phyloP scores from a whole-genome alignment of 345 rosid genomes.

The Mangifera indica region DNA sequence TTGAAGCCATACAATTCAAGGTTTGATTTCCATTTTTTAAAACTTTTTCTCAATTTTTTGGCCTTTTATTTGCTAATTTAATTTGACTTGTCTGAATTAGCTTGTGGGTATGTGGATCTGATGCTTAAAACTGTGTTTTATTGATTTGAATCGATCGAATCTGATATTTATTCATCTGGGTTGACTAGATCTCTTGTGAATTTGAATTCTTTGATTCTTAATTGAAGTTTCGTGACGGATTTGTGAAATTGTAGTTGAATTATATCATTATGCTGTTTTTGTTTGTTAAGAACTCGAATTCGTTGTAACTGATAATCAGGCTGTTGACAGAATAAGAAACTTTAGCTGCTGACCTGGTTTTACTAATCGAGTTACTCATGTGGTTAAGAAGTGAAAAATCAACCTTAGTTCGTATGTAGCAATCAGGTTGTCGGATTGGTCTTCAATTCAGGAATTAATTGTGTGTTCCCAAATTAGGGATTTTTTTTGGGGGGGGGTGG shows the following conservation, averaged over 20 bases:
- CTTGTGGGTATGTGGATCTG: constrained; percentile 32
- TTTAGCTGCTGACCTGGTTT: neutral
- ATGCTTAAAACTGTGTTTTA: neutral
- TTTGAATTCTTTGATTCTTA: constrained; percentile 16
- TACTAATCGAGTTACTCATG: neutral
- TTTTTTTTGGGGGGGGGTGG: no score
- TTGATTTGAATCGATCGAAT: constrained; percentile 9
- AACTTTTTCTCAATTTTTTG: neutral
- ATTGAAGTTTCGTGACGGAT: constrained; percentile 16
- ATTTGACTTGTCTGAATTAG: constrained; percentile 11
- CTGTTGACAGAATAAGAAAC: neutral
- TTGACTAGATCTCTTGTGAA: constrained; percentile 13
- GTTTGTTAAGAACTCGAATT: neutral
- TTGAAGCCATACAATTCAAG: constrained; percentile 16
- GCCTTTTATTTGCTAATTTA: neutral
- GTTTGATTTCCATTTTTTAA: neutral
- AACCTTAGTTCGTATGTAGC: neutral
- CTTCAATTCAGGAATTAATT: neutral
- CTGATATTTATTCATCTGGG: constrained; percentile 16
- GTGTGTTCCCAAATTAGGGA: neutral
- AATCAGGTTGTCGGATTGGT: neutral
- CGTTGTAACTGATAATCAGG: neutral
- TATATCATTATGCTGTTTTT: neutral
- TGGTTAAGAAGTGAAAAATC: neutral
- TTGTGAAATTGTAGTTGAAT: neutral